A percentile compares a stretch with the other conserved stretches of the same genome.
Conservation (phyloP, 2,329 filamentous ascomycete species). For the Arthrinium phaeospermum region DNA sequence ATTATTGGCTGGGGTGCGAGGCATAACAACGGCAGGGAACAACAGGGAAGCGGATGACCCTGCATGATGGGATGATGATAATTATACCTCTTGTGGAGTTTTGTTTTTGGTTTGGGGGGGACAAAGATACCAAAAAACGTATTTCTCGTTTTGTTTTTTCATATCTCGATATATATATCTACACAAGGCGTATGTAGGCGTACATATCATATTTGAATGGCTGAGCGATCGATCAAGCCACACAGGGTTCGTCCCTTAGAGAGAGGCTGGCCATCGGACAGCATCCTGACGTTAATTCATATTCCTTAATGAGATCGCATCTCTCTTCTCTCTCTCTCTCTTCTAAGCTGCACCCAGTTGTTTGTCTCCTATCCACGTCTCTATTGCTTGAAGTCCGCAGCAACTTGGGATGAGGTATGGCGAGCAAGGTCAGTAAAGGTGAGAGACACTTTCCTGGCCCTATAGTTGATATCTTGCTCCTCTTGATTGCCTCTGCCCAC, state of each 20-base stretch:
- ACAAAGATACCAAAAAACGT: constrained; percentile 11
- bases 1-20: background rate
- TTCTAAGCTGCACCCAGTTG: background rate
- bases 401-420: background rate
- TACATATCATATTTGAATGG: background rate
- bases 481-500: background rate
- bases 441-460: background rate
- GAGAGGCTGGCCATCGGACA: background rate
- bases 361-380: background rate
- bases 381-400: too few relatives aligned
- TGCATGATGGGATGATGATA: background rate
- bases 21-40: background rate
- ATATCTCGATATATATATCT: background rate
- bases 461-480: background rate
- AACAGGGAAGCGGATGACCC: background rate
- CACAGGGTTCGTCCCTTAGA: background rate
- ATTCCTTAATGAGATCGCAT: background rate
- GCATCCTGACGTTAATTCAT: constrained; percentile 10
- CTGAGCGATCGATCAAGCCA: background rate
- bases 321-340: constrained; percentile 3
- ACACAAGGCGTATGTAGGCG: background rate
- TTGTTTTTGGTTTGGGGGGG: background rate
- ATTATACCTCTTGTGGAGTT: background rate
- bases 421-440: too few relatives aligned
- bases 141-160: background rate